Evolutionary conservation across 2,329 filamentous ascomycete species (phyloP), one percentile per base, ranked within the genome.

Genomic region (Moelleriella libera): DNA sequence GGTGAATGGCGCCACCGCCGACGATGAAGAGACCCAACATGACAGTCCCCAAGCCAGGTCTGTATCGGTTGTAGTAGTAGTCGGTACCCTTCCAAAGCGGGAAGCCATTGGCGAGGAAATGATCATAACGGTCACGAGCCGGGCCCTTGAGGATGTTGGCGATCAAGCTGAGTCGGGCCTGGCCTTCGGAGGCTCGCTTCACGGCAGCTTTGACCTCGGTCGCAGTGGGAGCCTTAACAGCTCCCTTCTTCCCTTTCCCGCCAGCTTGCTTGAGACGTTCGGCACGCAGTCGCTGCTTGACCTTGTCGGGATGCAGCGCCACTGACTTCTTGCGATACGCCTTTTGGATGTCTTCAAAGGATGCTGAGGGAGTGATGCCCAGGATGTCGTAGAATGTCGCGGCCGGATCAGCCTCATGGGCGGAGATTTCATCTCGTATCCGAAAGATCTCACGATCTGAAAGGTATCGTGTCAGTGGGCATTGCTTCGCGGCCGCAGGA

Each of bases 391-490:
- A 98, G 68, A 98, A 98, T 57, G 86, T 92, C 50, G 87, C 76
- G 52, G 85, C 82, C 46, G 72, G 59, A 49, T 92, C 88, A 34
- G 60, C 48, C 64, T 96, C 88, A 64, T 96, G 86, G 54, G 80
- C 71, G 43, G 78, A 68, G 48, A 98, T 78, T 63, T 97, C 92
- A 68, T 96, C 88, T 60, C 83, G 83, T 52, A 98, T 75, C 57
- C 88, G 85, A 72, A 98, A 98, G 70, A 98, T 97, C 69, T 98
- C 92, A 62, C 94, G 88, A 68, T 98, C 92, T 94, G 59, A 30
- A 44, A 43, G 40, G 29, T n/a, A 21, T 21, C 21, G 21, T 21
- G 21, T 21, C 21, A 21, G 21, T 21, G 21, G 2, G 21, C 21
- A 21, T 21, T 21, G 21, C 21, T 3, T 21, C 21, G 21, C 21